These are phyloP conservation scores for Trichoderma hamatum DNA, from an alignment of 2,329 filamentous ascomycete species.

Conservation along the genomic window DNA sequence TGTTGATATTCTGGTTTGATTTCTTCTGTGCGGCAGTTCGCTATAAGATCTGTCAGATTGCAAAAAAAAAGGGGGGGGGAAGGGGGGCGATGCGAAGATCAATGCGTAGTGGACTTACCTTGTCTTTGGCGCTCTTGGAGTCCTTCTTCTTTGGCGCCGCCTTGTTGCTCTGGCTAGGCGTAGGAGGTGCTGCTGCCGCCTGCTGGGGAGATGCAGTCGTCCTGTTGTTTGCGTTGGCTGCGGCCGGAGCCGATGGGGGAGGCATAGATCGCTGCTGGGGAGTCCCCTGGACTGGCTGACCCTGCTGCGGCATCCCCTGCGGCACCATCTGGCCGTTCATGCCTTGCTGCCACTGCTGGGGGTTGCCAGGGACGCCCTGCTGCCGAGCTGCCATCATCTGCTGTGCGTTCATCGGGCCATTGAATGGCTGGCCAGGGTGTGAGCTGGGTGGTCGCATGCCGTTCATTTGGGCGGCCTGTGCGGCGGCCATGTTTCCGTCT, in stretches of 20 bases:
- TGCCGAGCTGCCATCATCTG: conserved; percentile 60
- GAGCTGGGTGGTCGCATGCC: conserved; percentile 71
- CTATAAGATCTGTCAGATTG: conserved; percentile 36
- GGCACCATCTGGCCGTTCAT: conserved; percentile 48
- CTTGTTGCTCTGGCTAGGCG: conserved; percentile 74
- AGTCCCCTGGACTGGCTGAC: conserved; percentile 61
- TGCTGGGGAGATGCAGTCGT: conserved; percentile 65
- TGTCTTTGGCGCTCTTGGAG: conserved; percentile 64
- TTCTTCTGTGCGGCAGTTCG: conserved; percentile 65
- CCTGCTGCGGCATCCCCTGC: conserved; percentile 46
- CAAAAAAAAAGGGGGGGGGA: conserved; percentile 2
- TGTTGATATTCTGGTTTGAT: conserved; percentile 57
- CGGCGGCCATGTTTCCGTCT: conserved; percentile 56
- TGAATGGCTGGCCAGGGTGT: conserved; percentile 63
- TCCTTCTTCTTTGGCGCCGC: conserved; percentile 78
- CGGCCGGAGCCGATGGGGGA: conserved; percentile 63
- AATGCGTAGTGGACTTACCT: conserved; percentile 48
- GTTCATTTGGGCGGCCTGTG: conserved; percentile 55
- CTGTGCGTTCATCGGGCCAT: conserved; percentile 60
- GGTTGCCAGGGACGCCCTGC: conserved; percentile 36
- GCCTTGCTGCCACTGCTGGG: conserved; percentile 46
- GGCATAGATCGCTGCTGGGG: conserved; percentile 75
- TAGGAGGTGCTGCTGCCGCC: conserved; percentile 70
- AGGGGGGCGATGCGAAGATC: too few relatives aligned
- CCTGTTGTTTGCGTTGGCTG: conserved; percentile 56